Evolutionary conservation across 192 early-diverging fungal genomes (phyloP).

Genomic region (Backusella westeae): DNA sequence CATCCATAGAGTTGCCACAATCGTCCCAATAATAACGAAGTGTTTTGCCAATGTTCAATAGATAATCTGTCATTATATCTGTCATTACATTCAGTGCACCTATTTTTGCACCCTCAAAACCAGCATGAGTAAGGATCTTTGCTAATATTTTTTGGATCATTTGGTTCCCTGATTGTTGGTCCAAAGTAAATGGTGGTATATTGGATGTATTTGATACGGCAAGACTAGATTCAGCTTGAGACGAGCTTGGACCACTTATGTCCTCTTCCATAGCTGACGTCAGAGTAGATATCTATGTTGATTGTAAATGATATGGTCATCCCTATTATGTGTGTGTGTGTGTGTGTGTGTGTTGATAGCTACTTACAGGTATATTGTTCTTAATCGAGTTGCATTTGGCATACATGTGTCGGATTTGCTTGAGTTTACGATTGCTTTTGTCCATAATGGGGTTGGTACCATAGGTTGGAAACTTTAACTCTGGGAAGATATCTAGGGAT

Average conservation of each 20-base stretch:
- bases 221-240: background rate
- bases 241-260: background rate
- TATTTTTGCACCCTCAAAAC: conserved; percentile 77
- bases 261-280: background rate
- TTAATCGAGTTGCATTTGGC: conserved; percentile 42
- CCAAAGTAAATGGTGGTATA: conserved; percentile 44
- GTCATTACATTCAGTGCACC: conserved; percentile 70
- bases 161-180: conserved; percentile 52
- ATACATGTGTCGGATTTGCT: conserved; percentile 43
- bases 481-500: conserved; percentile 42
- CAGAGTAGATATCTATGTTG: conserved; percentile 6
- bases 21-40: conserved; percentile 75
- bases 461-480: conserved; percentile 33
- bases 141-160: conserved; percentile 61
- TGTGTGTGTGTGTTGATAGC: background rate
- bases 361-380: conserved; percentile 38
- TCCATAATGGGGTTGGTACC: conserved; percentile 40
- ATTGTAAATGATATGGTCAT: background rate
- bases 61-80: conserved; percentile 75
- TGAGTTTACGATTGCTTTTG: conserved; percentile 39
- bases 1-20: conserved; percentile 66
- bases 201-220: background rate
- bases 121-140: conserved; percentile 78
- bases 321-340: background rate
- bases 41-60: conserved; percentile 80